Conservation (phyloP, 768 basidiomycete genomes). For the Lactarius hatsudake region DNA sequence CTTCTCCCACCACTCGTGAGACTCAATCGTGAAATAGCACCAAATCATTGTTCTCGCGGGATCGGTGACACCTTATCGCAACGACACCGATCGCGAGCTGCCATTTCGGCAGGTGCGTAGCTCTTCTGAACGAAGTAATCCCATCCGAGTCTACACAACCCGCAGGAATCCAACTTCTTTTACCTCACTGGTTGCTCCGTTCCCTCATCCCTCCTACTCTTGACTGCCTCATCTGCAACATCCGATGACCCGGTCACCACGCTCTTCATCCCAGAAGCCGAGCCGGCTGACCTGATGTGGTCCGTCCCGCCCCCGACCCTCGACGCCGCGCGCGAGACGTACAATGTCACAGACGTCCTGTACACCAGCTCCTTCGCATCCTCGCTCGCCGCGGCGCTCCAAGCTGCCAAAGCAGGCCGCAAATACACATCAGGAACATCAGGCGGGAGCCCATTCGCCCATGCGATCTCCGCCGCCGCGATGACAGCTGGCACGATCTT, state of each 20-base stretch:
- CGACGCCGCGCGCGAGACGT: slow-evolving; percentile 48
- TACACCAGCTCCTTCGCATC: slow-evolving; percentile 46
- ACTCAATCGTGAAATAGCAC: slow-evolving; percentile 41
- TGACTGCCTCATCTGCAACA: slow-evolving; percentile 52
- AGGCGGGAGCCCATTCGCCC: too few relatives aligned
- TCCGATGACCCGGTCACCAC: slow-evolving; percentile 42
- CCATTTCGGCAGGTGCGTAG: slow-evolving; percentile 51
- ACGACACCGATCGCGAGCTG: slow-evolving; percentile 85
- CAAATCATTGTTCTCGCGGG: slow-evolving; percentile 70
- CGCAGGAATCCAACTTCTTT: slow-evolving; percentile 80
- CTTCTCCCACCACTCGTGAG: background rate
- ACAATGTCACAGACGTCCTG: slow-evolving; percentile 61
- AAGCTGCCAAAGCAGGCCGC: slow-evolving; percentile 35
- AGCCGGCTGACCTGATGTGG: slow-evolving; percentile 82
- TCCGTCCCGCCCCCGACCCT: slow-evolving; percentile 76
- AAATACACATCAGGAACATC: too few relatives aligned
- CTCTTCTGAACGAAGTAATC: slow-evolving; percentile 30
- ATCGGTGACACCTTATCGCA: slow-evolving; percentile 57
- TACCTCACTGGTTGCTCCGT: slow-evolving; percentile 81
- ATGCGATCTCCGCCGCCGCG: too few relatives aligned
- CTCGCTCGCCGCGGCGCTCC: slow-evolving; percentile 45
- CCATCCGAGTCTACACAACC: background rate
- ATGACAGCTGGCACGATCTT: too few relatives aligned
- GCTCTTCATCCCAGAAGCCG: slow-evolving; percentile 77
- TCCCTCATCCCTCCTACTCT: slow-evolving; percentile 65